Base-by-base conservation (phyloP, 2,329 filamentous ascomycete species). In the Diaporthe australafricana region DNA sequence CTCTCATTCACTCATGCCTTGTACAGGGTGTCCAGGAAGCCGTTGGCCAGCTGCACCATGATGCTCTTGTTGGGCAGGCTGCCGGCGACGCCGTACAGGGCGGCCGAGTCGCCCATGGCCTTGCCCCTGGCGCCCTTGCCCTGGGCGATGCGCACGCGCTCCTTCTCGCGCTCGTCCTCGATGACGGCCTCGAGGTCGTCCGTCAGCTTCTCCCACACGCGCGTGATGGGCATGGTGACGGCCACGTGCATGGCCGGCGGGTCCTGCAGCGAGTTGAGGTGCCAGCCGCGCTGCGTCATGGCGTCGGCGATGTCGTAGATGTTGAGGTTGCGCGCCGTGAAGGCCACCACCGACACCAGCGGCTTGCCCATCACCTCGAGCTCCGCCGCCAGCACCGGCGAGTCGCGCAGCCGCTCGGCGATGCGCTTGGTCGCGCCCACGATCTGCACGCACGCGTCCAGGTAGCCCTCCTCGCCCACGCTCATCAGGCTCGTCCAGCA, bases 41-140 rank as follows among this genome's bases (percentile, higher is more conserved):
- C 96, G 76, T 88, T 94, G 1, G 95, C 96, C 79, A 99, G 84
- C 77, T 97, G 94, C 75, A 94, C 94, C 40, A 99, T 95, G 42
- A 99, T 92, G 76, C 93, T 94, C 89, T 98, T 98, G 81, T 99
- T 97, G 1, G 96, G 96, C 81, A 99, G 83, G 78, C 94, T 97
- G 7, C 96, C 96, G 0, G 96, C 96, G 71, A 99, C 95, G 69
- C 96, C 96, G 82, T 99, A 99, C 74, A 99, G 84, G 5, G 95
- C 95, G 1, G 94, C 94, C 17, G 94, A 91, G 80, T 98, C 94
- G 1, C 94, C 94, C 77, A 90, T 88, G 30, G 89, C 90, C 80
- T 91, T 90, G 45, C 90, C 91, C 81, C 91, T 88, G 40, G 84
- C 82, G 0, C 87, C 87, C 82, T 91, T 92, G 14, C 92, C 92